Conservation (phyloP, 2,329 filamentous ascomycete species). For the Diplodia seriata region DNA sequence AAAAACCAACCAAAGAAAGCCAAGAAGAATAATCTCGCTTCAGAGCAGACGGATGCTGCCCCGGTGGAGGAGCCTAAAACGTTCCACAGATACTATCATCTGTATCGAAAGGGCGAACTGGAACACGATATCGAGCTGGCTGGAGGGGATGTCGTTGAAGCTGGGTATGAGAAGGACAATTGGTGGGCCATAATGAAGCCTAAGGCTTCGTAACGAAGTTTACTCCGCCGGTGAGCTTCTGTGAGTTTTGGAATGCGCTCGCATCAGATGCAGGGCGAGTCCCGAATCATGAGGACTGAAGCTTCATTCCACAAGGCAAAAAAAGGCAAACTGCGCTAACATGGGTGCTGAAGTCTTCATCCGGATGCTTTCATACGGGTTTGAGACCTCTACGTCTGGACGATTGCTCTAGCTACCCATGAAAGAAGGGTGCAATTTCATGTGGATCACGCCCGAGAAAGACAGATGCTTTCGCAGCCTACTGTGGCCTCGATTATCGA, state of each 20-base stretch:
- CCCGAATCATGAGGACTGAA: background rate
- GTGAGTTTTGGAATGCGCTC: background rate
- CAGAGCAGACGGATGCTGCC: constrained; percentile 36
- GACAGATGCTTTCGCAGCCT: background rate
- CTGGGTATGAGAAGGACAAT: constrained; percentile 95
- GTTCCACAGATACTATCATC: constrained; percentile 91
- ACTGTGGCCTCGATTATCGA: background rate
- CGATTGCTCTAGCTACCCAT: background rate
- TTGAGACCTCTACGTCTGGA: background rate
- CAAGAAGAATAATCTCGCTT: constrained; percentile 40
- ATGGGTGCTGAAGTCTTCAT: background rate
- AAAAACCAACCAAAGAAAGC: constrained; percentile 36
- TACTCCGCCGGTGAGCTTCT: background rate
- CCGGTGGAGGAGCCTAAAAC: constrained; percentile 53
- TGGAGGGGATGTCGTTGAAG: constrained; percentile 76
- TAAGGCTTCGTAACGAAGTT: background rate
- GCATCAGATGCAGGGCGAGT: background rate
- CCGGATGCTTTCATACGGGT: background rate
- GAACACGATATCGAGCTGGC: constrained; percentile 77
- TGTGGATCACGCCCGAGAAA: background rate
- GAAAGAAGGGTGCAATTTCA: background rate
- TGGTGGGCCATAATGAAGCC: constrained; percentile 82
- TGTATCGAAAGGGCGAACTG: constrained; percentile 86
- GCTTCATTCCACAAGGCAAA: too few relatives aligned
- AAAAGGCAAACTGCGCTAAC: background rate